Conservation (phyloP, 768 basidiomycete genomes). For the Pulveroboletus ravenelii region DNA sequence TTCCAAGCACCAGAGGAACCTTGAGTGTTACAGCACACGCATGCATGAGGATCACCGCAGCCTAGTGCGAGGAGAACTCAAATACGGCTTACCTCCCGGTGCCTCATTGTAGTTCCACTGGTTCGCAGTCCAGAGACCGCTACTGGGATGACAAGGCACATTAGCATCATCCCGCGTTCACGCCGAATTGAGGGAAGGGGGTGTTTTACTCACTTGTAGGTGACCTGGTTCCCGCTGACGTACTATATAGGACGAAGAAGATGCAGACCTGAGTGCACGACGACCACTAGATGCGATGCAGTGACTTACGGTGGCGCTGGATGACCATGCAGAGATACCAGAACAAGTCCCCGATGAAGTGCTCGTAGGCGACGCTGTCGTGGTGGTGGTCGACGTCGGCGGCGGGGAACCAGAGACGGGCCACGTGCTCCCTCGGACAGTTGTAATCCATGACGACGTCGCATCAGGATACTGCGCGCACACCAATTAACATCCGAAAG, state of each 20-base stretch:
- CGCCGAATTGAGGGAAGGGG: too few species aligned
- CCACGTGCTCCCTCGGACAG: constrained; percentile 37
- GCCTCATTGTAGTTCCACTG: constrained; percentile 43
- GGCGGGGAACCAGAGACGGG: constrained; percentile 18
- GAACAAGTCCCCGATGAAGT: constrained; percentile 34
- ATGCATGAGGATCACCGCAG: neutral
- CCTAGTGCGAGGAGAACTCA: neutral
- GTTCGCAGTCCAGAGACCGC: constrained; percentile 46
- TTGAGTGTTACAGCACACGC: constrained; percentile 14
- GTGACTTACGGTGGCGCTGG: constrained; percentile 33
- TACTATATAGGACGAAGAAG: neutral
- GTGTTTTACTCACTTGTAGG: constrained; percentile 33
- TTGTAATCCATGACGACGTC: constrained; percentile 35
- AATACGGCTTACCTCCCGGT: constrained; percentile 23
- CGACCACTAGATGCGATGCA: too few species aligned
- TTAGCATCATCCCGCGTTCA: too few species aligned
- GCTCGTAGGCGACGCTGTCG: neutral
- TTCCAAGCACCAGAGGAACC: constrained; percentile 52
- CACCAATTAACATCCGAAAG: neutral
- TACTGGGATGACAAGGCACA: constrained; percentile 24
- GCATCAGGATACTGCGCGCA: constrained; percentile 34
- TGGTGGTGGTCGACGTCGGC: constrained; percentile 4
- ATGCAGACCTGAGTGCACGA: neutral
- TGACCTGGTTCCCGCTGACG: constrained; percentile 36
- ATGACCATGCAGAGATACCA: constrained; percentile 41